Conservation (phyloP, 2,329 filamentous ascomycete genomes). For the Furcasterigmium sp. region DNA sequence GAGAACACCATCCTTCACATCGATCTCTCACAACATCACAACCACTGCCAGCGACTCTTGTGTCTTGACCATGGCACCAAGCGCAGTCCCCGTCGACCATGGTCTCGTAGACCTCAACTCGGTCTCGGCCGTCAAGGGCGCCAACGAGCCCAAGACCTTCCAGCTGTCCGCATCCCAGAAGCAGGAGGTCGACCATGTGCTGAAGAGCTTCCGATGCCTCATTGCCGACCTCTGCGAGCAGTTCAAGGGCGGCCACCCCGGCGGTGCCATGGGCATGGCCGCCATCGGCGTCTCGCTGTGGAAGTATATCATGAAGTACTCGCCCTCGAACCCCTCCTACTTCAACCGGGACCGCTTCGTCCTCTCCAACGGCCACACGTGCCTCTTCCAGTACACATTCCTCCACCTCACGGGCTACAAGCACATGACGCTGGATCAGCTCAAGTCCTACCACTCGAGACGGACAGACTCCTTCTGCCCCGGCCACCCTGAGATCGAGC, state of each 20-base stretch:
- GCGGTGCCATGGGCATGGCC: conserved; percentile 28
- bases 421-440: conserved; percentile 44
- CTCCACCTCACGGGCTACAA: conserved; percentile 45
- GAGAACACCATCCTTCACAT: no score
- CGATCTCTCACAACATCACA: no score
- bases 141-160: conserved; percentile 3
- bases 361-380: conserved; percentile 50
- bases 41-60: no score
- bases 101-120: conserved; percentile 2
- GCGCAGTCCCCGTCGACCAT: conserved; percentile 9
- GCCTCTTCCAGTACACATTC: conserved; percentile 44
- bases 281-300: conserved; percentile 38
- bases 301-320: conserved; percentile 55
- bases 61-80: conserved; percentile 9
- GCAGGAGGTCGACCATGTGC: conserved; percentile 7
- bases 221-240: conserved; percentile 48
- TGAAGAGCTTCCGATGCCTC: conserved; percentile 2
- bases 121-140: conserved; percentile 6
- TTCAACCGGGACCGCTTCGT: conserved; percentile 58
- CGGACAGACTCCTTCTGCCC: conserved; percentile 37
- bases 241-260: conserved; percentile 51
- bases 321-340: conserved; percentile 43
- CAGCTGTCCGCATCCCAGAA: conserved; percentile 7
- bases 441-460: conserved; percentile 38
- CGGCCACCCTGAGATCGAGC: conserved; percentile 50